Evolutionary conservation across 495 filamentous ascomycete species (phyloP), one percentile per base, ranked within the genome.

Genomic region (Penicillium macrosclerotiorum): DNA sequence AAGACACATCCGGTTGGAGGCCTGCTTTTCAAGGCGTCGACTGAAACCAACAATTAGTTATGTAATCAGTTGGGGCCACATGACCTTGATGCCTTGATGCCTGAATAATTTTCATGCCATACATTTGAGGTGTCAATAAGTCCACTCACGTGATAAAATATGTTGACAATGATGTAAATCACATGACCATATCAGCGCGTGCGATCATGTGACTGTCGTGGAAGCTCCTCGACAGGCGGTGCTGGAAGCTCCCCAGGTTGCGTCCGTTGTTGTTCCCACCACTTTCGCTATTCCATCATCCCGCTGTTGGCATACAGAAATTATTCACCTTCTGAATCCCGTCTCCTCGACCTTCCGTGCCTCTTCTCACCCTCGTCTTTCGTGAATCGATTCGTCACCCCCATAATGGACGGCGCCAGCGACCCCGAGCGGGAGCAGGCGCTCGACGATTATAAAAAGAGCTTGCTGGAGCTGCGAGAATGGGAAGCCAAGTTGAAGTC

Each of bases 401-500:
- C 49, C 67, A 68, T 49, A 36, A 79, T 79, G 76, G 69, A 72
- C 65, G 67, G 69, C 44, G 71, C 67, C 52, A 55, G 62, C 53
- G 76, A 79, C 52, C 73, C 75, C 42, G 90, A 95, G 77, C 80
- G 90, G 60, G 76, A 86, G 41, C 81, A 88, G 63, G 86, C 91
- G 60, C 82, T 96, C 55, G 80, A 90, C 50, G 82, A 88, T 36
- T 95, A 91, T 81, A 93, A 92, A 75, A 79, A 77, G 47, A 95
- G 93, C 78, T 82, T 99, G 43, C 74, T 96, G 63, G 93, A 99
- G 67, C 90, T 94, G 44, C 83, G 93, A 69, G 94, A 99, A 77
- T 96, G 89, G 88, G 94, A 99, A 66, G 84, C 94, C 17, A 98
- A 97, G 77, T 76, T 98, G 34, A 97, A 95, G 71, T 79, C 82